phyloP scores from a whole-genome alignment of 805 yeast genomes.

The Cyberlindnera xishuangbannaensis region DNA sequence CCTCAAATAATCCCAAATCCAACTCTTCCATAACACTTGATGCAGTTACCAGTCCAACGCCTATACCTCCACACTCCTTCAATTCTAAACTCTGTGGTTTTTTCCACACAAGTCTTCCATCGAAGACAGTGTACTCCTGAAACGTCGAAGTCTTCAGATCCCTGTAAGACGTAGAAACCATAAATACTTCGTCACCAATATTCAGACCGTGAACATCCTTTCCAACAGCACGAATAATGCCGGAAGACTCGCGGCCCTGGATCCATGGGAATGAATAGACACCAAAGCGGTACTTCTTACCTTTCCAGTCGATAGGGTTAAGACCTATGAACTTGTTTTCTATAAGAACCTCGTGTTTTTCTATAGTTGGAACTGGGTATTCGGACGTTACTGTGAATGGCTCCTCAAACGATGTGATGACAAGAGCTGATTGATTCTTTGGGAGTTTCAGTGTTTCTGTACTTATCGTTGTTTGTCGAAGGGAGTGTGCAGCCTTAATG shows the following conservation, averaged over 20 bases:
- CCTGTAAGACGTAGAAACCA: constrained; percentile 42
- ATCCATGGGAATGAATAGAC: constrained; percentile 45
- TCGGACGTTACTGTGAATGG: constrained; percentile 17
- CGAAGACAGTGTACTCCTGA: constrained; percentile 40
- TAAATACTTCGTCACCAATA: constrained; percentile 34
- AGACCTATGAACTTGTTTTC: constrained; percentile 34
- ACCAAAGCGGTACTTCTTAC: constrained; percentile 39
- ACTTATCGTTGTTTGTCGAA: neutral
- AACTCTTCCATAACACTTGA: constrained; percentile 28
- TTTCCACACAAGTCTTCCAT: constrained; percentile 40
- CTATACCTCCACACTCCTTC: constrained; percentile 40
- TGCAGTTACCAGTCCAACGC: constrained; percentile 44
- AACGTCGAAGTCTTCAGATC: constrained; percentile 42
- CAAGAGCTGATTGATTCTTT: constrained; percentile 19
- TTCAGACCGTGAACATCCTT: constrained; percentile 27
- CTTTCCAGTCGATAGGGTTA: constrained; percentile 47
- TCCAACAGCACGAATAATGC: constrained; percentile 33
- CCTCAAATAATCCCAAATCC: constrained; percentile 15
- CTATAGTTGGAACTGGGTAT: constrained; percentile 21
- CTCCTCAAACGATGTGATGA: constrained; percentile 24
- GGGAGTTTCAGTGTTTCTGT: neutral
- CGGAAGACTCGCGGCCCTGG: constrained; percentile 43
- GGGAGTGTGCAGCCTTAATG: neutral
- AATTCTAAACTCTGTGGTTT: constrained; percentile 31
- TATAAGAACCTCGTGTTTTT: constrained; percentile 27